Percentiles rank a stretch among this genome's conserved stretches.
phyloP scores from a whole-genome alignment of 768 basidiomycete species.

The Krasilnikovozyma curviuscula region DNA sequence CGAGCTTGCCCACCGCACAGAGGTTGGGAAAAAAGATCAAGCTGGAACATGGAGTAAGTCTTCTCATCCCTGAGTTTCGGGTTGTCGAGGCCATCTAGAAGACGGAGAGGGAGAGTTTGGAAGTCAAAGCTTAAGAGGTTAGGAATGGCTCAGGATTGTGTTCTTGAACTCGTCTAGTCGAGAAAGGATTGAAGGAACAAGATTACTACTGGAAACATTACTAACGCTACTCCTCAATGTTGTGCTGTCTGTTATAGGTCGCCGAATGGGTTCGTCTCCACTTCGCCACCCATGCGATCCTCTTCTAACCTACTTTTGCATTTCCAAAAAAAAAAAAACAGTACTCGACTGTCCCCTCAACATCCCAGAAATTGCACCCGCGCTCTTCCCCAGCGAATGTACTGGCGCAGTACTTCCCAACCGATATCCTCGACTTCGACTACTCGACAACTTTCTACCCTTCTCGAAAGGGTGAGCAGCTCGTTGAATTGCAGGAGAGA shows the following conservation, averaged over 20 bases:
- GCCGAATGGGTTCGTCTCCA: too few species aligned
- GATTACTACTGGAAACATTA: too few species aligned
- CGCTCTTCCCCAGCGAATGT: conserved; percentile 15
- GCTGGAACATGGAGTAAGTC: conserved; percentile 26
- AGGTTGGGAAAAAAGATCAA: conserved; percentile 12
- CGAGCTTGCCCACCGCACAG: conserved; percentile 16
- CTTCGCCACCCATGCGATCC: too few species aligned
- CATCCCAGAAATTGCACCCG: conserved; percentile 21
- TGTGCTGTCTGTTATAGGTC: too few species aligned
- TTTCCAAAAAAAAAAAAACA: too few species aligned
- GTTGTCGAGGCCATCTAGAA: too few species aligned
- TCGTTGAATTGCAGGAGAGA: conserved; percentile 18
- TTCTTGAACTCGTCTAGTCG: not conserved
- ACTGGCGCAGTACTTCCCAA: conserved; percentile 19
- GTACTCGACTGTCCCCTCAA: conserved; percentile 21
- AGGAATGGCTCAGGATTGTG: not conserved
- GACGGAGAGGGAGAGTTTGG: too few species aligned
- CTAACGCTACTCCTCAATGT: not conserved
- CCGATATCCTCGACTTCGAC: conserved; percentile 8
- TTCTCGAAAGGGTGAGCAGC: conserved; percentile 21
- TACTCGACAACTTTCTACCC: conserved; percentile 24
- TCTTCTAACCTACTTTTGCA: too few species aligned
- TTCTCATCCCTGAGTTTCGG: not conserved
- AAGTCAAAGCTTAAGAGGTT: not conserved
- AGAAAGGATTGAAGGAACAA: too few species aligned